A percentile compares a stretch with the other conserved stretches of the same genome.
These are phyloP conservation scores for Quambalaria eucalypti DNA, from an alignment of 1,284 basidiomycete genomes.

Conservation along the genomic window DNA sequence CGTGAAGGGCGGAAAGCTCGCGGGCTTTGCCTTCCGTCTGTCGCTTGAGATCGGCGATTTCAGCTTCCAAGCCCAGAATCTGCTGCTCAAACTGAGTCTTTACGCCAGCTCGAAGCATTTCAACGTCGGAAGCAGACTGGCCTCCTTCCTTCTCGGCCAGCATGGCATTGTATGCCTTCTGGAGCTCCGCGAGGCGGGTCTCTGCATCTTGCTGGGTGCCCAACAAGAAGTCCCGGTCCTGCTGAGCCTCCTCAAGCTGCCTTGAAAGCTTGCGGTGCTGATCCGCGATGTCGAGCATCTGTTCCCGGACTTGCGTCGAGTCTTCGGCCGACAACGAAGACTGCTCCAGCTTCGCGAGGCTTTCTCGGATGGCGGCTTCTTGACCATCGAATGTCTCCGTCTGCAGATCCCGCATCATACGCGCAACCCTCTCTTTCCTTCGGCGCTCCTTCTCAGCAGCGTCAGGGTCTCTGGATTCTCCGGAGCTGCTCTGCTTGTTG, in stretches of 20 bases:
- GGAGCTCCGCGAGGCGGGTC: constrained; percentile 66
- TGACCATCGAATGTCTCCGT: constrained; percentile 78
- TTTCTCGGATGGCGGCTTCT: constrained; percentile 77
- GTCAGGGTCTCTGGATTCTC: constrained; percentile 56
- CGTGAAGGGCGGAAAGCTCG: constrained; percentile 75
- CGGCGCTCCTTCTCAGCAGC: constrained; percentile 95
- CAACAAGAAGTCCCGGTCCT: constrained; percentile 78
- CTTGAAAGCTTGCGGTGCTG: constrained; percentile 73
- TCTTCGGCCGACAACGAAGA: constrained; percentile 59
- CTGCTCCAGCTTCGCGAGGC: constrained; percentile 70
- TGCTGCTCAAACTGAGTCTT: constrained; percentile 67
- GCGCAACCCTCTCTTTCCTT: constrained; percentile 98
- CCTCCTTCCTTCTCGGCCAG: constrained; percentile 57
- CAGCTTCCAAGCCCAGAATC: constrained; percentile 52
- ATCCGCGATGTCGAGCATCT: constrained; percentile 80
- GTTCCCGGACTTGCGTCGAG: constrained; percentile 67
- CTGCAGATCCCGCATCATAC: constrained; percentile 95
- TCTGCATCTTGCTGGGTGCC: constrained; percentile 82
- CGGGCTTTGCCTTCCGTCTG: constrained; percentile 77
- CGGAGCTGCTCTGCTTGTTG: constrained; percentile 50
- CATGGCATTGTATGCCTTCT: constrained; percentile 93
- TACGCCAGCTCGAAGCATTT: constrained; percentile 73
- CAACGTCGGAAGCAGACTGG: constrained; percentile 47
- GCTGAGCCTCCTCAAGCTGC: constrained; percentile 59
- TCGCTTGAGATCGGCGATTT: constrained; percentile 80